A percentile compares a stretch with the other conserved stretches of the same genome.
phyloP scores from a whole-genome alignment of 2,329 filamentous ascomycete genomes.

The Lasiodiplodia theobromae region DNA sequence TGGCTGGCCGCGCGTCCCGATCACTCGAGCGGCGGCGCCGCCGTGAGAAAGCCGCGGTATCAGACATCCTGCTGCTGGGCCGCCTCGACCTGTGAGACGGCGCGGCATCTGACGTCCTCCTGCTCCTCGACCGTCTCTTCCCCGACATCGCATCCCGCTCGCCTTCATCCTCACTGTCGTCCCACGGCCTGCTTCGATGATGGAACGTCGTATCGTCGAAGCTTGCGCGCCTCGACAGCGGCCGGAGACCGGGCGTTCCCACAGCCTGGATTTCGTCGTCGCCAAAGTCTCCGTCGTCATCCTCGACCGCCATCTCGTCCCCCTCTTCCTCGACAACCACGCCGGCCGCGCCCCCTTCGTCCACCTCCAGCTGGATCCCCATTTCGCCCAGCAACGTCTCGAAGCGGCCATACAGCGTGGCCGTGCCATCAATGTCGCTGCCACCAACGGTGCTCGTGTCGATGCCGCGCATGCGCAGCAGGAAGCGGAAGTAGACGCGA shows the following conservation, averaged over 20 bases:
- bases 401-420: slow-evolving; percentile 72
- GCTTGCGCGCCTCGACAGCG: slow-evolving; percentile 56
- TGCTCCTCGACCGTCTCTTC: slow-evolving; percentile 35
- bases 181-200: slow-evolving; percentile 55
- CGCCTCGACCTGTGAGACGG: neutral
- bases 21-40: neutral
- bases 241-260: neutral
- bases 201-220: slow-evolving; percentile 56
- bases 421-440: slow-evolving; percentile 43
- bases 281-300: neutral
- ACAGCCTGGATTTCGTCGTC: neutral
- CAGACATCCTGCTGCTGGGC: slow-evolving; percentile 33
- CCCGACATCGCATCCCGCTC: slow-evolving; percentile 21
- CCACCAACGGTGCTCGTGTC: slow-evolving; percentile 1
- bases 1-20: slow-evolving; percentile 1
- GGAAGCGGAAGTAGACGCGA: slow-evolving; percentile 75
- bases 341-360: slow-evolving; percentile 49
- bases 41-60: neutral
- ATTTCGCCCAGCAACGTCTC: slow-evolving; percentile 70
- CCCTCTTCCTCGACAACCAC: slow-evolving; percentile 43
- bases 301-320: slow-evolving; percentile 39
- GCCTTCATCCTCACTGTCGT: slow-evolving; percentile 33
- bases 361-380: slow-evolving; percentile 74
- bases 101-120: slow-evolving; percentile 34
- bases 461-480: slow-evolving; percentile 71